Percentiles rank a stretch among this genome's conserved stretches.
Evolutionary conservation across 169 alveolate species (phyloP).

Genomic region (Plasmodium relictum): DNA sequence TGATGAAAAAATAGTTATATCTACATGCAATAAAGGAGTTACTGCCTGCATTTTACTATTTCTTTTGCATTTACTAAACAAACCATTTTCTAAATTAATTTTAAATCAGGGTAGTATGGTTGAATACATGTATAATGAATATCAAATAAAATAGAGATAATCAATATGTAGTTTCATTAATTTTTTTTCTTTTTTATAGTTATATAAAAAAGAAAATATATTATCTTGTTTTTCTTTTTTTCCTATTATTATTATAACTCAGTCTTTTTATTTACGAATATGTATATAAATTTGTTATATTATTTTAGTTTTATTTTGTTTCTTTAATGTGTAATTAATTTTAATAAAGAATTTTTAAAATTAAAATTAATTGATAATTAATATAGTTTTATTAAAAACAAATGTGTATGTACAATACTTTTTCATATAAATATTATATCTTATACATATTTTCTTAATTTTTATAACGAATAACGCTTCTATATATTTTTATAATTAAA

Average conservation of each 20-base stretch:
- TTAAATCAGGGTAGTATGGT: constrained; percentile 44
- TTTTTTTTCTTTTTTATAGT: not conserved
- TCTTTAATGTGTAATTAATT: not conserved
- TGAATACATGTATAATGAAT: constrained; percentile 22
- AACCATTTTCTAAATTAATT: constrained; percentile 39
- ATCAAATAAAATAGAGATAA: constrained; percentile 5
- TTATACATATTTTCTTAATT: too few relatives aligned
- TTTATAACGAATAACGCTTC: too few relatives aligned
- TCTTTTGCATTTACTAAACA: constrained; percentile 28
- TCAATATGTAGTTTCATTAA: not conserved
- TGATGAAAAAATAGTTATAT: constrained; percentile 26
- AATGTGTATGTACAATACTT: not conserved
- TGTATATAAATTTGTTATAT: too few relatives aligned
- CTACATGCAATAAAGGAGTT: constrained; percentile 44
- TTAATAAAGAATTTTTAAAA: too few relatives aligned
- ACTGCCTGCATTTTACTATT: constrained; percentile 51
- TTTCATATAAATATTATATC: too few relatives aligned
- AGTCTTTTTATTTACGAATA: too few relatives aligned
- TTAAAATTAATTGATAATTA: too few relatives aligned
- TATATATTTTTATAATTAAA: too few relatives aligned
- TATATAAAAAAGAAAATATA: not conserved
- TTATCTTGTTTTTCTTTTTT: not conserved
- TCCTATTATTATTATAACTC: not conserved
- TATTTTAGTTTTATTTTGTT: too few relatives aligned
- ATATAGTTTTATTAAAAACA: not conserved